Percentiles rank a stretch among this genome's conserved stretches.
phyloP scores from a whole-genome alignment of 2,329 filamentous ascomycete species.

The Neophaeococcomyces aloes region DNA sequence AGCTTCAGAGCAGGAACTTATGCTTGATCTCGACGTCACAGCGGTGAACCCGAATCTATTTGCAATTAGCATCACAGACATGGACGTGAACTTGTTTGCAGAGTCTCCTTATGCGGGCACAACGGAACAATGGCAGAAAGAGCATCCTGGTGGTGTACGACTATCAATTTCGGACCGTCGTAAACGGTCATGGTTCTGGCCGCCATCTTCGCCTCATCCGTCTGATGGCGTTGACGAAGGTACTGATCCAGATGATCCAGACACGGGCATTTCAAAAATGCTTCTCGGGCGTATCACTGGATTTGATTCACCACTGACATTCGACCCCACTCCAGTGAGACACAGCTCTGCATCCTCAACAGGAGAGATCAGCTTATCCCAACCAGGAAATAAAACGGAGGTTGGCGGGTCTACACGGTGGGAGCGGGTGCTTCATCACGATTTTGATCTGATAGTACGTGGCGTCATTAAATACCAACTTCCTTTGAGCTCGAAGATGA shows the following conservation, averaged over 20 bases:
- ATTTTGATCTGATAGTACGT: slow-evolving; percentile 86
- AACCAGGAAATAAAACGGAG: slow-evolving; percentile 81
- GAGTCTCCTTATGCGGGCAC: slow-evolving; percentile 80
- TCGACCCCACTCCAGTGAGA: slow-evolving; percentile 82
- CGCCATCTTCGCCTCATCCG: slow-evolving; percentile 16
- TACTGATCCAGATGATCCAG: slow-evolving; percentile 54
- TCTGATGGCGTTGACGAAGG: slow-evolving; percentile 41
- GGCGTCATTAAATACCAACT: slow-evolving; percentile 77
- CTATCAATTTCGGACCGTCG: slow-evolving; percentile 16
- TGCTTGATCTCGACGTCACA: slow-evolving; percentile 80
- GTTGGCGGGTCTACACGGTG: slow-evolving; percentile 72
- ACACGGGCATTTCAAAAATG: slow-evolving; percentile 64
- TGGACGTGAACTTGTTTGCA: slow-evolving; percentile 87
- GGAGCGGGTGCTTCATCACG: slow-evolving; percentile 81
- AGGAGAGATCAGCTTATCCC: slow-evolving; percentile 69
- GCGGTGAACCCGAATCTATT: slow-evolving; percentile 92
- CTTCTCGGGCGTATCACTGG: slow-evolving; percentile 77
- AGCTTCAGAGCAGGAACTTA: slow-evolving; percentile 86
- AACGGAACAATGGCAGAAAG: slow-evolving; percentile 15
- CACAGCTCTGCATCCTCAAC: slow-evolving; percentile 60
- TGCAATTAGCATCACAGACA: slow-evolving; percentile 70
- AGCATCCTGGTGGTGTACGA: not conserved
- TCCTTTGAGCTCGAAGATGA: slow-evolving; percentile 45
- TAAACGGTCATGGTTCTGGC: slow-evolving; percentile 9
- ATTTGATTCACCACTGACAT: slow-evolving; percentile 79